Evolutionary conservation across 352 stramenopile species (phyloP).

Genomic region (Pythium scleroteichum): DNA sequence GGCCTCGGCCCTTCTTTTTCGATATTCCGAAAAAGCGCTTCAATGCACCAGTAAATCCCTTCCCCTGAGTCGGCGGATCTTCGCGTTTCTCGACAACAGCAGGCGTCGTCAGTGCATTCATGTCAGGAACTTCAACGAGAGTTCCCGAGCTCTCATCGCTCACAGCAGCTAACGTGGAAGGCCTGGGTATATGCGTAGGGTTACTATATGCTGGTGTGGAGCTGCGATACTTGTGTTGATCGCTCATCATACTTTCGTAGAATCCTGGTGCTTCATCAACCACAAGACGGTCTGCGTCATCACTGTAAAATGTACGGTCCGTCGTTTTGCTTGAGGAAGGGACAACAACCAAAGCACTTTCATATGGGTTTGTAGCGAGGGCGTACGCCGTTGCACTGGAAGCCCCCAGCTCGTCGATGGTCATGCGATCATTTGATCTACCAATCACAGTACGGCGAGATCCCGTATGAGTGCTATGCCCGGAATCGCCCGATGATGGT

Average conservation of each 20-base stretch:
- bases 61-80: constrained; percentile 5
- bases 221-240: neutral
- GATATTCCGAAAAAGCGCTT: constrained; percentile 73
- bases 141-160: constrained; percentile 42
- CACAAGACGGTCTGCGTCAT: constrained; percentile 44
- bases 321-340: constrained; percentile 4
- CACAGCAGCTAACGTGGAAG: constrained; percentile 10
- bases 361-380: neutral
- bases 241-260: constrained; percentile 37
- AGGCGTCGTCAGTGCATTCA: neutral
- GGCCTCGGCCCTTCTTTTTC: constrained; percentile 10
- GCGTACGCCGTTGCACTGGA: constrained; percentile 23
- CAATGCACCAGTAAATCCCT: constrained; percentile 48
- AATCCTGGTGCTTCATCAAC: constrained; percentile 63
- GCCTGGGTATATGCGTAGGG: constrained; percentile 7
- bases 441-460: neutral
- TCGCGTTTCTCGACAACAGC: constrained; percentile 5
- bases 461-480: neutral
- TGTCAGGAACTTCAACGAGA: constrained; percentile 36
- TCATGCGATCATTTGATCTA: constrained; percentile 12
- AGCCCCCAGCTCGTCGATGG: constrained; percentile 12
- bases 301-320: constrained; percentile 28
- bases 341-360: constrained; percentile 1
- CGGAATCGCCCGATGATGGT: neutral
- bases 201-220: constrained; percentile 6